Percentiles rank a stretch among this genome's conserved stretches.
Conservation (phyloP, 1,139 yeast genomes). For the Ashbya aceris region DNA sequence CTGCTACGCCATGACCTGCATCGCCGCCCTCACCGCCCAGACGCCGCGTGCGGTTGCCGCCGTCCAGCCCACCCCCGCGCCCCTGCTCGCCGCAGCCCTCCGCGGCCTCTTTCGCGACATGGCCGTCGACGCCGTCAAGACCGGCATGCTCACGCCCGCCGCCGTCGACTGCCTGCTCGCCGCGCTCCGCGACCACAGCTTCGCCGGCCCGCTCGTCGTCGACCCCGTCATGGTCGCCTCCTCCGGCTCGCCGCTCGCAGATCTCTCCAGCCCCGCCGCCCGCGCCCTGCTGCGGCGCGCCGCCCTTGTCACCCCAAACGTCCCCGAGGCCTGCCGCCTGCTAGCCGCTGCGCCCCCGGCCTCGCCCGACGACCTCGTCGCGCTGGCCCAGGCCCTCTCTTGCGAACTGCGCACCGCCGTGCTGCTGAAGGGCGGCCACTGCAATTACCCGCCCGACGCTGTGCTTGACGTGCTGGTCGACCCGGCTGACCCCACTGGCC, state of each 20-base stretch:
- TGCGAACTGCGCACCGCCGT: slow-evolving; percentile 41
- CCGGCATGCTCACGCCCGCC: slow-evolving; percentile 65
- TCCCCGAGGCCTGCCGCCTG: slow-evolving; percentile 47
- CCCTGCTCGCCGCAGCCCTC: slow-evolving; percentile 39
- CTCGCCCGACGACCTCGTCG: slow-evolving; percentile 33
- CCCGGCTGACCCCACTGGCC: slow-evolving; percentile 32
- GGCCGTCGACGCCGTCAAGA: slow-evolving; percentile 61
- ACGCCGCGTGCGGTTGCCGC: slow-evolving; percentile 54
- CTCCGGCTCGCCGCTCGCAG: slow-evolving; percentile 45
- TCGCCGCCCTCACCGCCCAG: slow-evolving; percentile 78
- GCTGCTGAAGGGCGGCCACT: slow-evolving; percentile 77
- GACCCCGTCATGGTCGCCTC: slow-evolving; percentile 86
- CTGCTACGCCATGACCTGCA: slow-evolving; percentile 74
- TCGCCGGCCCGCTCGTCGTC: slow-evolving; percentile 39
- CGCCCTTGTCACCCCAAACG: slow-evolving; percentile 68
- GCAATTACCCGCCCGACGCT: slow-evolving; percentile 32
- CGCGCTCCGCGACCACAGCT: slow-evolving; percentile 30
- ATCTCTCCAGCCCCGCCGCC: slow-evolving; percentile 31
- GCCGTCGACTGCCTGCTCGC: slow-evolving; percentile 44
- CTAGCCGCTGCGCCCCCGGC: slow-evolving; percentile 17
- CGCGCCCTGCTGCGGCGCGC: slow-evolving; percentile 38
- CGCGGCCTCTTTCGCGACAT: slow-evolving; percentile 55
- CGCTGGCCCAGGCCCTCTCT: slow-evolving; percentile 39
- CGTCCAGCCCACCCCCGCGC: slow-evolving; percentile 40
- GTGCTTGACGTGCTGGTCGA: slow-evolving; percentile 52